Evolutionary conservation across 441 rosid genomes (phyloP).

Genomic region (Adansonia grandidieri): DNA sequence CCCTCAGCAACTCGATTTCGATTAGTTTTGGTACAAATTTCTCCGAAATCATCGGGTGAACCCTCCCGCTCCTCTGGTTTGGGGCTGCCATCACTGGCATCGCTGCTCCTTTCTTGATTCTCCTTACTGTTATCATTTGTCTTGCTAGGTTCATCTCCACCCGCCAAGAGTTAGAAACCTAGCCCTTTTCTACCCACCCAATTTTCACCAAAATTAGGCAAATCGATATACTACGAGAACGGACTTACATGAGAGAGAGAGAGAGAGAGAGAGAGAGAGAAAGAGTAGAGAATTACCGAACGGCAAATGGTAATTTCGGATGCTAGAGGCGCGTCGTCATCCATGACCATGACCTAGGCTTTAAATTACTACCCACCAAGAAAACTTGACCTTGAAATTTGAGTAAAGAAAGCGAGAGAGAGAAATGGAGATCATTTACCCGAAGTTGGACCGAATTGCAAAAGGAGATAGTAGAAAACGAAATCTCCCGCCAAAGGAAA

Average conservation of each 20-base stretch:
- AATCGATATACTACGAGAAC: not conserved
- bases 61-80: constrained; percentile 51
- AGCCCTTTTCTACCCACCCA: constrained; percentile 59
- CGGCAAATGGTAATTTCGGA: constrained; percentile 42
- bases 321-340: constrained; percentile 36
- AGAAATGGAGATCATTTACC: not conserved
- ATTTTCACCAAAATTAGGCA: constrained; percentile 25
- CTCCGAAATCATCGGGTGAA: constrained; percentile 67
- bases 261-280: constrained; percentile 18
- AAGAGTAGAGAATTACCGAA: constrained; percentile 41
- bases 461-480: not conserved
- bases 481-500: not conserved
- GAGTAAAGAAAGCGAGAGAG: not conserved
- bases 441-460: not conserved
- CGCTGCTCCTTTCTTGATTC: constrained; percentile 51
- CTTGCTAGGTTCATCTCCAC: constrained; percentile 30
- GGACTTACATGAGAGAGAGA: not conserved
- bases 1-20: constrained; percentile 56
- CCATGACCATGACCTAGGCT: constrained; percentile 40
- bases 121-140: constrained; percentile 36
- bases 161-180: constrained; percentile 45
- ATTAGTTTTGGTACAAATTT: constrained; percentile 68
- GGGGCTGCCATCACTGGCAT: constrained; percentile 58
- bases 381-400: not conserved
- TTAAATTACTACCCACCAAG: not conserved